Percentiles rank a stretch among this genome's conserved stretches.
Conservation (phyloP, 2,329 filamentous ascomycete species). For the Claviceps sp. region DNA sequence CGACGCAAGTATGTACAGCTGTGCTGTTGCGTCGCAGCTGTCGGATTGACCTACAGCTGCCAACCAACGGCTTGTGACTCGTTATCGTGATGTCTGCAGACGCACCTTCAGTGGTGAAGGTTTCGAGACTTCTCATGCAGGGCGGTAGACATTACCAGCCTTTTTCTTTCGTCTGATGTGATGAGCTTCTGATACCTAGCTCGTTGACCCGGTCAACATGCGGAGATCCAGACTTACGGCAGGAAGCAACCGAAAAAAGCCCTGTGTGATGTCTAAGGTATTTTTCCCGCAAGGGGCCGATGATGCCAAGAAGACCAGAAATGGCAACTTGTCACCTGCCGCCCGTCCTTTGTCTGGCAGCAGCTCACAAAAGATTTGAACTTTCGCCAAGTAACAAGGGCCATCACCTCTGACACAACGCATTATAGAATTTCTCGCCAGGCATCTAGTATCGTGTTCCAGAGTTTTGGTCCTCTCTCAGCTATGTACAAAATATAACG, state of each 20-base stretch:
- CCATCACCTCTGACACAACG: no score
- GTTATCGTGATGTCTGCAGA: no score
- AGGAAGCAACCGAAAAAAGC: not conserved
- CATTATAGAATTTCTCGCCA: no score
- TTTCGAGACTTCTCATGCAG: not conserved
- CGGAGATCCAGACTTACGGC: not conserved
- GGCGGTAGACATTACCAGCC: not conserved
- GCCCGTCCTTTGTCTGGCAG: not conserved
- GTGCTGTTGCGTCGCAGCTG: not conserved
- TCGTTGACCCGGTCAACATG: not conserved
- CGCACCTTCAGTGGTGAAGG: no score
- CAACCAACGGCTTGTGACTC: not conserved
- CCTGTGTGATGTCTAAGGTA: not conserved
- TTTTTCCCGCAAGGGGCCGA: not conserved
- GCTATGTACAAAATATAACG: no score
- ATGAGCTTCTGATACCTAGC: not conserved
- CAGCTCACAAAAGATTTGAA: not conserved
- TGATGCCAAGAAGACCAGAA: not conserved
- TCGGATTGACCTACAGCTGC: not conserved
- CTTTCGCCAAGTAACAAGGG: no score
- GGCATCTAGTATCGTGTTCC: no score
- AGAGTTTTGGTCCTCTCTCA: no score
- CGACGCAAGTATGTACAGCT: not conserved
- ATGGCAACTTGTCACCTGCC: not conserved
- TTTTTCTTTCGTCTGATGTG: not conserved